Conservation (phyloP, 2,329 filamentous ascomycete species). For the Exserohilum turcica region DNA sequence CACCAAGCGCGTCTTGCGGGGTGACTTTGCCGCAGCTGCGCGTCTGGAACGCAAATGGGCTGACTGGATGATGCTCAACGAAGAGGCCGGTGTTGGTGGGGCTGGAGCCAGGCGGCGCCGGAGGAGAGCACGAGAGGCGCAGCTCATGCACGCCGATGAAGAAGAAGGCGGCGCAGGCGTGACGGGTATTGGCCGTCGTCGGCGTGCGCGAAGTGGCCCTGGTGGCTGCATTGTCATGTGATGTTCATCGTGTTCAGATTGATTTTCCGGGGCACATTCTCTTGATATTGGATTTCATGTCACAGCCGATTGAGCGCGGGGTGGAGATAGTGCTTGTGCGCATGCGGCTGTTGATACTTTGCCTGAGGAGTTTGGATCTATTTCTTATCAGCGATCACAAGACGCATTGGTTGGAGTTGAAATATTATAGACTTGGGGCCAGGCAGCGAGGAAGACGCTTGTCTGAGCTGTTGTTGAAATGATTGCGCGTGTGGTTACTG, state of each 20-base stretch:
- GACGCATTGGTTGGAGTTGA: constrained; percentile 14
- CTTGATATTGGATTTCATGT: not conserved
- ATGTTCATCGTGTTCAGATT: constrained; percentile 16
- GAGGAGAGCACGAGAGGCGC: constrained; percentile 79
- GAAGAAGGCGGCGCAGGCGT: constrained; percentile 63
- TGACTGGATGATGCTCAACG: constrained; percentile 89
- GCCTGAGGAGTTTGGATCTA: not conserved
- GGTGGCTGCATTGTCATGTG: constrained; percentile 56
- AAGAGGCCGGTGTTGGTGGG: constrained; percentile 76
- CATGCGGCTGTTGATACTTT: not conserved
- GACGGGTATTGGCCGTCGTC: constrained; percentile 48
- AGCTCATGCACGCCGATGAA: constrained; percentile 78
- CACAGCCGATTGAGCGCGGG: not conserved
- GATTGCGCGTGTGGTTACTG: not conserved
- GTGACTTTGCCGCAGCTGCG: constrained; percentile 74
- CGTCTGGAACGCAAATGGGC: constrained; percentile 91
- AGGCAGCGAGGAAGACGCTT: constrained; percentile 1
- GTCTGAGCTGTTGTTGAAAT: not conserved
- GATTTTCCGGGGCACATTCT: not conserved
- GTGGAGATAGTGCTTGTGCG: not conserved
- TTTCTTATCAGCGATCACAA: not conserved
- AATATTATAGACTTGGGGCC: not conserved
- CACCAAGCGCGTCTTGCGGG: constrained; percentile 79
- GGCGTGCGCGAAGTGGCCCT: constrained; percentile 55
- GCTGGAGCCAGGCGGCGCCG: constrained; percentile 69